Base-by-base conservation (phyloP, 257 asterid species). In the Cruciata laevipes region DNA sequence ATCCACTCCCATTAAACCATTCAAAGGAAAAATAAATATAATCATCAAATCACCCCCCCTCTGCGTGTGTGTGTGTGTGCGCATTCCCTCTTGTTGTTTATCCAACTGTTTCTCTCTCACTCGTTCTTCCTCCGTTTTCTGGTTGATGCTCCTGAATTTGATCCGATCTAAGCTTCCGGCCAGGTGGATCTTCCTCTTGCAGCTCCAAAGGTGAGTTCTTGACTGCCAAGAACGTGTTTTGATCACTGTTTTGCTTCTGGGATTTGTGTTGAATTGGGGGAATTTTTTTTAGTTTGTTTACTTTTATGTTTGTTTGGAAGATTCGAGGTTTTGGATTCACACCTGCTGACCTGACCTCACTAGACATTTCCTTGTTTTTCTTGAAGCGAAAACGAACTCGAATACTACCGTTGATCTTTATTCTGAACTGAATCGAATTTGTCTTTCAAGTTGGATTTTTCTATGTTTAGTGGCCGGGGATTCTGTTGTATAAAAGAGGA, bases 281-380 rank as follows among this genome's bases (percentile, higher is more conserved):
- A 6, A 30, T 10, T 14, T 14, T 14, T 47, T 47, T 47, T 16
- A 17, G 3, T 38, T 47, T 47, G 55, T 47, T 47, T 47, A 11
- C 18, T 42, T 47, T 76, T 27, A 61, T 53, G 55, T 31, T 47
- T 20, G n/a, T 65, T 6, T 23, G 20, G 68, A 74, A 71, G 75
- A 70, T 78, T 76, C 84, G 73, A 69, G 85, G 75, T 84, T 84
- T 83, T 87, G 79, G 89, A 89, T 81, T 77, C 73, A 63, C 73
- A 76, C 75, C 70, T 47, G 73, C 81, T 82, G 91, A 72, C 80
- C 74, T 0, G 60, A 72, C 80, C 74, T 18, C 30, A 72, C 79
- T 72, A 32, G 67, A 47, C 31, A 27, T 30, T 27, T 31, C 51
- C 27, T 65, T 53, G 61, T 58, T 38, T 57, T 49, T 61, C 53